Conservation (phyloP, 78 protist species). For the Dictyostelium purpureum region DNA sequence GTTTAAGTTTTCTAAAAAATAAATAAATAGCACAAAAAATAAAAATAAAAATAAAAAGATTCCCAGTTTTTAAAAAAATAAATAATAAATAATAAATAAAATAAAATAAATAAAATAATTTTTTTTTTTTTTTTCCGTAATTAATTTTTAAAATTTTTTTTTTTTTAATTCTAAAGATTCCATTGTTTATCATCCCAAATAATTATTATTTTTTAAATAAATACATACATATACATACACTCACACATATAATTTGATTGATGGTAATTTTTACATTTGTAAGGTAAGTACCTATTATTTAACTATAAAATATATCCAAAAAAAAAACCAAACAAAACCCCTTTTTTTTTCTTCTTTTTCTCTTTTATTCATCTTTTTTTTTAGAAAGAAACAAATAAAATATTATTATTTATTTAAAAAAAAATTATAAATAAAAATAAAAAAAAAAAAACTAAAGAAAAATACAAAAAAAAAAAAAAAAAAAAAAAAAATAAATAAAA, state of each 20-base stretch:
- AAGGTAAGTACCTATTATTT: slow-evolving; percentile 25
- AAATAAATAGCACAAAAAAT: too few species aligned
- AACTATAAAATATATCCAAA: neutral
- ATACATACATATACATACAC: neutral
- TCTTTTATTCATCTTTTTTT: neutral
- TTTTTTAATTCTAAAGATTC: too few species aligned
- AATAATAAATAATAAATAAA: too few species aligned
- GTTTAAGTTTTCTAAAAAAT: too few species aligned
- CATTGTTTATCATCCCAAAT: too few species aligned
- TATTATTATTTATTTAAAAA: neutral
- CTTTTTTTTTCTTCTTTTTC: neutral
- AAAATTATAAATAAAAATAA: too few species aligned
- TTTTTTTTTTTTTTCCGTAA: neutral
- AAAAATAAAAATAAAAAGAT: too few species aligned
- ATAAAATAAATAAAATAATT: too few species aligned
- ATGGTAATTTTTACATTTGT: slow-evolving; percentile 40
- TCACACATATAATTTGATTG: neutral
- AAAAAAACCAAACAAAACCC: neutral
- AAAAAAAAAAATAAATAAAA: too few species aligned
- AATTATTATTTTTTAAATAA: too few species aligned
- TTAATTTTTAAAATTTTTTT: neutral
- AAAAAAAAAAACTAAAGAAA: too few species aligned
- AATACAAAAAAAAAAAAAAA: neutral
- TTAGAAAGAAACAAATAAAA: neutral
- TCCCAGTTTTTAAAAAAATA: too few species aligned